Base-by-base conservation (phyloP, 2,329 filamentous ascomycete species). In the Rutstroemia sp. region DNA sequence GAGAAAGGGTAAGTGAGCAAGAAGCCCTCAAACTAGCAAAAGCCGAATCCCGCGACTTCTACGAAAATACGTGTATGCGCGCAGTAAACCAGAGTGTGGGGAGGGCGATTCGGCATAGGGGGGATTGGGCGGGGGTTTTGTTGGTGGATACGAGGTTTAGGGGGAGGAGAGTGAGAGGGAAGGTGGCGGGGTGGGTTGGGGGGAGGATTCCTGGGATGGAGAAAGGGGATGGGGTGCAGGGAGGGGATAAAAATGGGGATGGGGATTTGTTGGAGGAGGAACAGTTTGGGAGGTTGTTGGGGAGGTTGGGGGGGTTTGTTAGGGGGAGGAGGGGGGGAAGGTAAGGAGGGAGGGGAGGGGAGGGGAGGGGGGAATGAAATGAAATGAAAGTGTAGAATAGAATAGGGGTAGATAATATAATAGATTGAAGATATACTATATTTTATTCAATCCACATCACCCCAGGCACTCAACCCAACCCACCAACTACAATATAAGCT, bases 71-170 rank as follows among this genome's bases (percentile, higher is more conserved):
- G 0, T 96, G 92, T 70, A 96, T 99, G 92, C 80, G 94, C 40
- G 90, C 92, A 4, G 94, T 99, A 4, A 99, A 99, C 70, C 94
- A 99, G 75, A 94, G 89, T 68, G 92, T 99, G 63, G 94, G 94
- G 0, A 78, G 94, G 57, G 94, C 91, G 1, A 96, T 99, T 65
- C 78, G 94, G 48, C 94, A 99, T 69, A 81, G 80, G 55, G 83
- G 81, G 23, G 94, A 99, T 72, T 97, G 95, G 72, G 94, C 94
- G 4, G 85, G 88, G 16, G 96, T 99, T 61, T 73, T 96, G 56
- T 79, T 99, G 68, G 75, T 94, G 36, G 94, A 99, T 71, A 77
- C 80, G 61, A 78, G 94, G 51, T 99, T 94, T 71, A 81, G 78
- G n/a, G 82, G 79, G 27, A 77, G 83, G 49, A 79, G 87, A 54